Conservation (phyloP, 1,139 yeast genomes). For the Debaryomyces coudertii region DNA sequence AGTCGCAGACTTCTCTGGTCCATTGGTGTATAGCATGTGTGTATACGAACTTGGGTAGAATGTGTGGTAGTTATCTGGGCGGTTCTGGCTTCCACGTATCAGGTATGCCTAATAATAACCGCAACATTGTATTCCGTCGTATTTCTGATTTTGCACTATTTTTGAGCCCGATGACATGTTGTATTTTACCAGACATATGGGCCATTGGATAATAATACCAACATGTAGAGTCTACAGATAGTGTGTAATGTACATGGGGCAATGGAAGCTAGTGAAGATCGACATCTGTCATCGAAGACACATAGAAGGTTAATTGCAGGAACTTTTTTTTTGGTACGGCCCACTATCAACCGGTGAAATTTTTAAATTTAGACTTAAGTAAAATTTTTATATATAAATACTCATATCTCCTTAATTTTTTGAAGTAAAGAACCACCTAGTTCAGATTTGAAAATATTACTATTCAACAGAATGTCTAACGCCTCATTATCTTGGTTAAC, state of each 20-base stretch:
- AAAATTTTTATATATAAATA: neutral
- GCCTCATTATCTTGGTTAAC: constrained; percentile 72
- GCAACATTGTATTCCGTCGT: neutral
- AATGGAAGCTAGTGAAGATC: neutral
- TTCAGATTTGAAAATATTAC: constrained; percentile 2
- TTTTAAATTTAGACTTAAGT: constrained; percentile 2
- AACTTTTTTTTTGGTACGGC: constrained; percentile 11
- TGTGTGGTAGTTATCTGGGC: neutral
- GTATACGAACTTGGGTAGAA: too few species aligned
- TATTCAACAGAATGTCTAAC: constrained; percentile 26
- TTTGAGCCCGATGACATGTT: neutral
- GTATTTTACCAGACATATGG: neutral
- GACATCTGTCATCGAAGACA: neutral
- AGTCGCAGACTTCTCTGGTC: neutral
- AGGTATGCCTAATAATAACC: neutral
- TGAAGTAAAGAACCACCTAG: neutral
- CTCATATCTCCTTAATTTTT: neutral
- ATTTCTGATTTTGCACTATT: neutral
- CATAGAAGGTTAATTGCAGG: neutral
- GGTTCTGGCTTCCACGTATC: neutral
- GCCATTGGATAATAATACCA: neutral
- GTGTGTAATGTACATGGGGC: neutral
- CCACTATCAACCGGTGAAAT: constrained; percentile 16
- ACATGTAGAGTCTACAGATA: too few species aligned
- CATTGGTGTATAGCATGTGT: neutral